Conservation (phyloP, 345 rosid species). For the Corchorus capsularis region DNA sequence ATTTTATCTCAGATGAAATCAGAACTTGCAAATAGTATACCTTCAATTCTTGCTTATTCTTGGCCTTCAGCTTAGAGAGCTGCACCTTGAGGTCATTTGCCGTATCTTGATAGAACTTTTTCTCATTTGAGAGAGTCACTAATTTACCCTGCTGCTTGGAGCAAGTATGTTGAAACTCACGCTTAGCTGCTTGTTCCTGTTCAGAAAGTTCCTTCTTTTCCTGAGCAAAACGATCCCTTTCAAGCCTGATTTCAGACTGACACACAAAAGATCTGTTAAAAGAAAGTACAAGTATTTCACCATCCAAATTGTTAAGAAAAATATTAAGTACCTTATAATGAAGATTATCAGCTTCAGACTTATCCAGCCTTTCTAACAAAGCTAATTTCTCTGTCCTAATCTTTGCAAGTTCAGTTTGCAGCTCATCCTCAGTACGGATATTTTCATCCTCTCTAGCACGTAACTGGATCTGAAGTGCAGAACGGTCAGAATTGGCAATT, state of each 20-base stretch:
- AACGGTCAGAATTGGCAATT: neutral
- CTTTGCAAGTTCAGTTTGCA: neutral
- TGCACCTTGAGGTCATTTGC: neutral
- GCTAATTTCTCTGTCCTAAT: neutral
- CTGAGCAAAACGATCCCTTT: slow-evolving; percentile 4
- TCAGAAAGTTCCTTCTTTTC: slow-evolving; percentile 2
- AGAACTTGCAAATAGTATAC: neutral
- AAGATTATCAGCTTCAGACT: neutral
- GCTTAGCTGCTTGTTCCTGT: neutral
- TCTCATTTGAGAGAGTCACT: neutral
- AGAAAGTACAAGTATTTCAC: neutral
- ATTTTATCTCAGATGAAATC: neutral
- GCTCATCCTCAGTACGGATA: neutral
- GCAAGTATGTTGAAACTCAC: neutral
- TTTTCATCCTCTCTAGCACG: neutral
- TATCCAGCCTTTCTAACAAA: neutral
- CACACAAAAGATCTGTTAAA: neutral
- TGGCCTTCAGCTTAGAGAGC: neutral
- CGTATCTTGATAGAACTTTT: neutral
- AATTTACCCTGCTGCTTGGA: neutral
- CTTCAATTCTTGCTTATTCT: neutral
- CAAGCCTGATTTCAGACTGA: slow-evolving; percentile 1
- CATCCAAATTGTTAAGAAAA: neutral
- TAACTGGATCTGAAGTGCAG: neutral
- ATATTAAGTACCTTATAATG: neutral